Base-by-base conservation (phyloP, 345 rosid genomes). In the Kandelia obovata region DNA sequence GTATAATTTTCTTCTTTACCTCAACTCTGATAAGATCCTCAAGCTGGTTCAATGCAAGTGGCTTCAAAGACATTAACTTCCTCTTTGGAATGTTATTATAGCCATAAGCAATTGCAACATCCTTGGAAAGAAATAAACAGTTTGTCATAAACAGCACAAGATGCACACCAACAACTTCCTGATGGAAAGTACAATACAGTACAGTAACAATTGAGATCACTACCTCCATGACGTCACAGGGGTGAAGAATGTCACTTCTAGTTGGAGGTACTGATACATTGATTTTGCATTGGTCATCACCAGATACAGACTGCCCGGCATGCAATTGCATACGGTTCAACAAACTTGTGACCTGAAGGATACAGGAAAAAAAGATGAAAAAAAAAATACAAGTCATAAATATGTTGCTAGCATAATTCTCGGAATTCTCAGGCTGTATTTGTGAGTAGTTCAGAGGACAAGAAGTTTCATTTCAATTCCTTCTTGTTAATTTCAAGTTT, bases 211-310 rank as follows among this genome's bases (percentile, higher is more conserved):
- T 47, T 23, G 58, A 55, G 51, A 65, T 28, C 52, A 34, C 58
- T 83, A 92, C 98, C 96, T 90, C 98, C 96, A 90, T 87, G 66
- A 88, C 89, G 84, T 92, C 98, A 82, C 96, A 90, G 10, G 91
- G 85, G 75, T 92, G 98, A 75, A 92, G 96, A 73, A 92, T 81
- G 73, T 92, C 98, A 70, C 98, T 90, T 83, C 98, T 78, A 47
- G 81, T 88, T 72, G 98, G 96, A 43, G 98, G 98, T 75, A 88
- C 77, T 30, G 82, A 85, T 16, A 92, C 96, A 62, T 71, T 76
- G 75, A 90, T 79, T 19, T 74, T 78, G 70, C 81, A 58, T 52
- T 81, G 66, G 30, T 79, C 69, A 65, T 69, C 81, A 76, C 71
- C 70, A n/a, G 80, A 68, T 56, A 71, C 58, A 67, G 83, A 66